Conservation (phyloP, 2,329 filamentous ascomycete species). For the Diplocarpon rosae region DNA sequence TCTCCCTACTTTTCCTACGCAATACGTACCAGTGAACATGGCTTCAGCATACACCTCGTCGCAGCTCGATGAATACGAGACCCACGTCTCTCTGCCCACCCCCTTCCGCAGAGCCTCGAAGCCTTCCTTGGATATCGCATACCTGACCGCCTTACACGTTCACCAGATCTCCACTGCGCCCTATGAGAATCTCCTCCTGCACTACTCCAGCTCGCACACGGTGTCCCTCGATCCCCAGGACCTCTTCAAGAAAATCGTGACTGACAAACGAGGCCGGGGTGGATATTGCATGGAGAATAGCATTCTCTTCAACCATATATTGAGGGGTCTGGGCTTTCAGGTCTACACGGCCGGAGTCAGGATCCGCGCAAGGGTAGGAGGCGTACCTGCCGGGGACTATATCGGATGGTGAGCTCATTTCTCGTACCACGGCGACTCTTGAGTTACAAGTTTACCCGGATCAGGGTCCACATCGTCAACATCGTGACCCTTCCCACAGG, state of each 20-base stretch:
- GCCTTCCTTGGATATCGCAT: conserved; percentile 13
- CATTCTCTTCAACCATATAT: conserved; percentile 42
- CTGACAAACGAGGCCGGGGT: conserved; percentile 31
- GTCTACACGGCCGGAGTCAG: conserved; percentile 41
- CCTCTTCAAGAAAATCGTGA: conserved; percentile 22
- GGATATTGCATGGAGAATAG: conserved; percentile 52
- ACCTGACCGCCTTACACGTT: conserved; percentile 18
- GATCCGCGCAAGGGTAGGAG: conserved; percentile 17
- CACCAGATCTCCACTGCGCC: conserved; percentile 19
- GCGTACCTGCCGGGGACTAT: conserved; percentile 19
- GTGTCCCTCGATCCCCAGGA: conserved; percentile 19
- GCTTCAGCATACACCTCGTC: conserved; percentile 14
- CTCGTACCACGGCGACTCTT: neutral
- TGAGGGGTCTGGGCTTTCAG: conserved; percentile 39
- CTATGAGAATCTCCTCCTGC: conserved; percentile 22
- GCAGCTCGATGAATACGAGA: conserved; percentile 19
- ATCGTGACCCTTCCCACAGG: conserved; percentile 42
- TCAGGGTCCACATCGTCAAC: conserved; percentile 47
- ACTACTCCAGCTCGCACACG: conserved; percentile 17
- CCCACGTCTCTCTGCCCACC: conserved; percentile 16
- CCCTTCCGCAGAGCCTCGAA: conserved; percentile 8
- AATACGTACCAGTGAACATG: too few relatives aligned
- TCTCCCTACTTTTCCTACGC: too few relatives aligned
- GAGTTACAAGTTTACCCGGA: neutral
- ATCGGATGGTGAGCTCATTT: conserved; percentile 20